Conservation (phyloP, 2,329 filamentous ascomycete species). For the Amylocarpus encephaloides region DNA sequence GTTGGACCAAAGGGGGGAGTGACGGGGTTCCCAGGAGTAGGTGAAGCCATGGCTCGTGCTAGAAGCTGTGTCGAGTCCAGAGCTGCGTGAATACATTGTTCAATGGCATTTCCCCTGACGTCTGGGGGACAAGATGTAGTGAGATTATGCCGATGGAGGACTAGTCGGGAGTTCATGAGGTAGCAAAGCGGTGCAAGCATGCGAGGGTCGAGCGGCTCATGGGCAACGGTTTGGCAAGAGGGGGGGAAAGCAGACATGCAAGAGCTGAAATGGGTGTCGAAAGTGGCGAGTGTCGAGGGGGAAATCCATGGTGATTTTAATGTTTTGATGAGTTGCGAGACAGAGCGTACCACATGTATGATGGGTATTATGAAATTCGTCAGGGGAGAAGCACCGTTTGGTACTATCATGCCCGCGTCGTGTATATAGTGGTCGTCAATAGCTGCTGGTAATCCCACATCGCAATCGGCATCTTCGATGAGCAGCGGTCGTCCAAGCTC, state of each 20-base stretch:
- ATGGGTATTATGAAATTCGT: slow-evolving; percentile 70
- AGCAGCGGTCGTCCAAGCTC: slow-evolving; percentile 75
- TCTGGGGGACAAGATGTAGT: slow-evolving; percentile 61
- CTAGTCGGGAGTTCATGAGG: slow-evolving; percentile 74
- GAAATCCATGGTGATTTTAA: slow-evolving; percentile 63
- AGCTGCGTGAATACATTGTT: slow-evolving; percentile 67
- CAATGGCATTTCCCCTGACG: slow-evolving; percentile 64
- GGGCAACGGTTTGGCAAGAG: slow-evolving; percentile 61
- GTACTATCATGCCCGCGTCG: slow-evolving; percentile 48
- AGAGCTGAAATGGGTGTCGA: slow-evolving; percentile 72
- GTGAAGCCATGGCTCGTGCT: slow-evolving; percentile 52
- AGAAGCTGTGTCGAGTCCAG: slow-evolving; percentile 75
- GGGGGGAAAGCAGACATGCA: slow-evolving; percentile 72
- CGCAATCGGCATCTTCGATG: slow-evolving; percentile 84
- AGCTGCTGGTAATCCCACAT: slow-evolving; percentile 70
- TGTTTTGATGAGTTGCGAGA: slow-evolving; percentile 65
- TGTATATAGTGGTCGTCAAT: slow-evolving; percentile 75
- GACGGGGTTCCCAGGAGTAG: slow-evolving; percentile 27
- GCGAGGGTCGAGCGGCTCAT: slow-evolving; percentile 63
- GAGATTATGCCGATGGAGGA: slow-evolving; percentile 85
- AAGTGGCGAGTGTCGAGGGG: slow-evolving; percentile 61
- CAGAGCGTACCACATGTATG: slow-evolving; percentile 74
- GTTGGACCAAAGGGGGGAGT: slow-evolving; percentile 30
- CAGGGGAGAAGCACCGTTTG: slow-evolving; percentile 46
- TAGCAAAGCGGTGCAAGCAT: slow-evolving; percentile 70